These are phyloP conservation scores for Triticum turgidum DNA, from an alignment of 176 grass and related monocot genomes.

Conservation along the genomic window DNA sequence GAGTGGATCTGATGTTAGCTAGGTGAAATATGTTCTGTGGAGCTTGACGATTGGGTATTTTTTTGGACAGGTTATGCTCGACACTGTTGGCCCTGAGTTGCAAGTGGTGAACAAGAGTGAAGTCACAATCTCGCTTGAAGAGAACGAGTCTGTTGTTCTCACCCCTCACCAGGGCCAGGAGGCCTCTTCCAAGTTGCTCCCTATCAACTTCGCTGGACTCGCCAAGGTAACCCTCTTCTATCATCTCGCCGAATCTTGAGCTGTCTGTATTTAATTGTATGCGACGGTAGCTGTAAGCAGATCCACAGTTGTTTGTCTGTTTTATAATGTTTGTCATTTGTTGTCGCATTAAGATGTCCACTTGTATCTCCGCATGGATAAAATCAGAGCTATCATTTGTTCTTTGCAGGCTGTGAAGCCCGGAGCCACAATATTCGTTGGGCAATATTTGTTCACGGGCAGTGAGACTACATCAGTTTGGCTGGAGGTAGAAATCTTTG, in stretches of 20 bases:
- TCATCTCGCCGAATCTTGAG: not conserved
- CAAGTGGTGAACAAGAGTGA: slow-evolving; percentile 90
- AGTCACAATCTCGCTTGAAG: slow-evolving; percentile 78
- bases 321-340: not conserved
- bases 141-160: slow-evolving; percentile 68
- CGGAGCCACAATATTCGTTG: slow-evolving; percentile 93
- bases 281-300: not conserved
- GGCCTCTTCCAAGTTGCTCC: slow-evolving; percentile 72
- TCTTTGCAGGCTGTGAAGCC: slow-evolving; percentile 72
- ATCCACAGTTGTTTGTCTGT: not conserved
- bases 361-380: not conserved
- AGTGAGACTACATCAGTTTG: slow-evolving; percentile 99
- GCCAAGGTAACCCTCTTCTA: slow-evolving; percentile 43
- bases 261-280: slow-evolving; percentile 28
- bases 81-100: slow-evolving; percentile 91
- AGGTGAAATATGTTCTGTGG: not conserved
- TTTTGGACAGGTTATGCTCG: slow-evolving; percentile 75
- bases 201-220: slow-evolving; percentile 89
- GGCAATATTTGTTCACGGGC: slow-evolving; percentile 98
- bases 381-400: not conserved
- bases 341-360: not conserved
- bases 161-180: slow-evolving; percentile 73
- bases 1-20: not conserved
- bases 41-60: not conserved
- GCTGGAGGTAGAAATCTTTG: slow-evolving; percentile 65